A percentile compares a stretch with the other conserved stretches of the same genome.
Conservation (phyloP, 306 rosid genomes). For the Prunus davidiana region DNA sequence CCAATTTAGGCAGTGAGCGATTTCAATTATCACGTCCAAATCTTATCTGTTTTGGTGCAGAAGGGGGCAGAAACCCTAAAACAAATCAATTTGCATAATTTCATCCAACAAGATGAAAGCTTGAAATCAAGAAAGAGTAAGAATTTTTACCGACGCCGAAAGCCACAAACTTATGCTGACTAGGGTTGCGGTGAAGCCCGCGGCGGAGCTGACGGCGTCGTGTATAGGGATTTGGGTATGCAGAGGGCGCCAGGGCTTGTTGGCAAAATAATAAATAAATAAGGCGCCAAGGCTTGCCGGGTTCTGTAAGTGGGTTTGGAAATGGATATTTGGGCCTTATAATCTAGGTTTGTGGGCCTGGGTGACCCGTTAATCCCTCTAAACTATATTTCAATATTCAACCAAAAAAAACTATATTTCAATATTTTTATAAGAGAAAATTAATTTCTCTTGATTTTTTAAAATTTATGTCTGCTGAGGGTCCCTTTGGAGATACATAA, state of each 20-base stretch:
- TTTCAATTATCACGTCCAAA: too few species aligned
- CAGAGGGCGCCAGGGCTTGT: too few species aligned
- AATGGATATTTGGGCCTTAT: neutral
- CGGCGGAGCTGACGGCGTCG: slow-evolving; percentile 11
- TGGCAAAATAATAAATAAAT: too few species aligned
- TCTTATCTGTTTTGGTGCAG: neutral
- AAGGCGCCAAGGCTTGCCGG: neutral
- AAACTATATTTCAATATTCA: too few species aligned
- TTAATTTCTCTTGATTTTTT: too few species aligned
- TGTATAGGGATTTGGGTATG: neutral
- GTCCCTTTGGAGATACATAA: too few species aligned
- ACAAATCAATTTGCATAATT: neutral
- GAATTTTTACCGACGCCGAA: neutral
- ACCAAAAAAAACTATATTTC: too few species aligned
- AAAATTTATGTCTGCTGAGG: too few species aligned
- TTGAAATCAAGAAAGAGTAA: neutral
- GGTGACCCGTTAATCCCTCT: neutral
- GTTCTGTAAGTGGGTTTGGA: neutral
- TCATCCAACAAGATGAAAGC: neutral
- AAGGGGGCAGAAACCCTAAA: neutral
- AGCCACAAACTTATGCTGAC: neutral
- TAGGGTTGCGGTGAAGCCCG: neutral
- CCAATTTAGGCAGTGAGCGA: too few species aligned
- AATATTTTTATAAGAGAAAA: too few species aligned
- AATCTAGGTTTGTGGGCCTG: neutral